A percentile compares a stretch with the other conserved stretches of the same genome.
Evolutionary conservation across 495 filamentous ascomycete genomes (phyloP).

Genomic region (Trypethelium eluteriae): DNA sequence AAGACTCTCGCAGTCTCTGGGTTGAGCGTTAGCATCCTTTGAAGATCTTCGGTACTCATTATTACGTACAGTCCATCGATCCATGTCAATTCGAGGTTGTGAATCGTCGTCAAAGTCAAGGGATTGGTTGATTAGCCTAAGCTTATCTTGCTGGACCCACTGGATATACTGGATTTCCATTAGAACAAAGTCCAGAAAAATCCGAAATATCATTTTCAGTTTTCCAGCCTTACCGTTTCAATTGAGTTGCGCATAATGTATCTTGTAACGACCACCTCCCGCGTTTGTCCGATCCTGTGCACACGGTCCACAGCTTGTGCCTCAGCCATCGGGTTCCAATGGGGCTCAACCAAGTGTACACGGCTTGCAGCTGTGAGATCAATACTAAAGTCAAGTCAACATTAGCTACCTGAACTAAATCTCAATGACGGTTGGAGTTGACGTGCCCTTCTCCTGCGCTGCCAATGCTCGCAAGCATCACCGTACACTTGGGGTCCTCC

Average conservation of each 20-base stretch:
- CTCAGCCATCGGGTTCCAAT: constrained; percentile 92
- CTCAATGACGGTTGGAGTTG: background rate
- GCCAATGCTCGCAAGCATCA: constrained; percentile 84
- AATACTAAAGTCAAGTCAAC: constrained; percentile 36
- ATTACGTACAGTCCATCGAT: constrained; percentile 15
- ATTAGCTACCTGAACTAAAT: background rate
- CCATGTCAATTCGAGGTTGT: constrained; percentile 10
- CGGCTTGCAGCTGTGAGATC: constrained; percentile 79
- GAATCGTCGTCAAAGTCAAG: background rate
- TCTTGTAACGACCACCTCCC: constrained; percentile 69
- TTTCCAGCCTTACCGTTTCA: constrained; percentile 20
- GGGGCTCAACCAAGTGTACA: constrained; percentile 95
- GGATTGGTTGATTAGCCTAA: constrained; percentile 15
- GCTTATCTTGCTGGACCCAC: constrained; percentile 20
- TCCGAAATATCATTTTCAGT: background rate
- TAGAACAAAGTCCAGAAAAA: background rate
- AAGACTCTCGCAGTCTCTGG: background rate
- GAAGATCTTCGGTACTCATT: background rate
- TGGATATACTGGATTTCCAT: constrained; percentile 16
- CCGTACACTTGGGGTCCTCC: constrained; percentile 59
- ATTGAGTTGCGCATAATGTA: constrained; percentile 69
- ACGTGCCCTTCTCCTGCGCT: constrained; percentile 73
- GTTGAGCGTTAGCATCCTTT: background rate
- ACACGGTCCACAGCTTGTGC: constrained; percentile 92
- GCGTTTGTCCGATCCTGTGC: constrained; percentile 86